A percentile compares a stretch with the other conserved stretches of the same genome.
phyloP scores from a whole-genome alignment of 768 basidiomycete species.

The Calocera viscosa region DNA sequence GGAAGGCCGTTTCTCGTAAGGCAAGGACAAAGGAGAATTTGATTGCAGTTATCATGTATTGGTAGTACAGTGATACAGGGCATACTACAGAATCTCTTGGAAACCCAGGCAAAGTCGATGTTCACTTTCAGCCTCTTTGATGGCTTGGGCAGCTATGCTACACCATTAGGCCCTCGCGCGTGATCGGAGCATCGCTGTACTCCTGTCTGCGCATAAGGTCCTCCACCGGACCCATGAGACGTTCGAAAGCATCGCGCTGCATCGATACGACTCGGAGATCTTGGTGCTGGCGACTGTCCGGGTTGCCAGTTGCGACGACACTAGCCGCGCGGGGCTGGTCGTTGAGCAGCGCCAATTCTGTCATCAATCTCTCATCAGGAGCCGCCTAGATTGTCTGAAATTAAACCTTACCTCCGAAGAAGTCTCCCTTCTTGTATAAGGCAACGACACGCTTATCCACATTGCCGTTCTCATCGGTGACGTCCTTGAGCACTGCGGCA shows the following conservation, averaged over 20 bases:
- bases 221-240: background rate
- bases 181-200: background rate
- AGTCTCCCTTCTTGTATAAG: constrained; percentile 76
- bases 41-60: background rate
- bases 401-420: constrained; percentile 75
- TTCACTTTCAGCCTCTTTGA: background rate
- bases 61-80: background rate
- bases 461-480: constrained; percentile 45
- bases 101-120: background rate
- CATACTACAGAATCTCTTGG: background rate
- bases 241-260: background rate
- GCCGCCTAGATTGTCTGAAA: background rate
- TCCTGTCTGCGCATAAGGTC: background rate
- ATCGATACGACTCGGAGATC: background rate
- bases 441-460: constrained; percentile 59
- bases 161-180: background rate
- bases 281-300: background rate
- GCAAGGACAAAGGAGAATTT: background rate
- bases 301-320: constrained; percentile 53
- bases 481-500: constrained; percentile 71
- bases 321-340: constrained; percentile 91
- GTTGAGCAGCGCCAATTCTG: constrained; percentile 84
- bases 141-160: background rate
- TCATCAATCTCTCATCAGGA: constrained; percentile 9
- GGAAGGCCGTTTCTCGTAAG: no score